Evolutionary conservation across 345 rosid genomes (phyloP).

Genomic region (Citrus hindsii): DNA sequence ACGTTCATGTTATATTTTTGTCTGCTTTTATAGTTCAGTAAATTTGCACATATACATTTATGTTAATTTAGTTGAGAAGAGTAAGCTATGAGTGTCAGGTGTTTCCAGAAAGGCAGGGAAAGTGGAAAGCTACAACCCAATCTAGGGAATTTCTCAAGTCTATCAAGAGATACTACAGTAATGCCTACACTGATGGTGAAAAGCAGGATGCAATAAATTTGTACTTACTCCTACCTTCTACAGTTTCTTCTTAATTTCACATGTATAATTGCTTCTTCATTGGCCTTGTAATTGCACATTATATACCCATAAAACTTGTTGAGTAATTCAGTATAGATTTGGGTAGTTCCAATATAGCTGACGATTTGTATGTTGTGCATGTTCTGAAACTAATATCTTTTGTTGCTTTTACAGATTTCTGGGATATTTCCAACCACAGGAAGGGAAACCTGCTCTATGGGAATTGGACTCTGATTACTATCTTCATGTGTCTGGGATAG

Average conservation of each 20-base stretch:
- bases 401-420: slow-evolving; percentile 55
- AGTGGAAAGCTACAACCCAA: slow-evolving; percentile 98
- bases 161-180: slow-evolving; percentile 93
- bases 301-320: neutral
- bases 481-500: slow-evolving; percentile 89
- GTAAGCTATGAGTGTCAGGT: slow-evolving; percentile 51
- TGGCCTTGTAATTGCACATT: neutral
- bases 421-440: slow-evolving; percentile 94
- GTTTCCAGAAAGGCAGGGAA: slow-evolving; percentile 96
- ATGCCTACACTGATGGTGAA: slow-evolving; percentile 95
- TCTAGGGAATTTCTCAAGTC: slow-evolving; percentile 95
- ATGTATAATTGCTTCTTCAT: slow-evolving; percentile 1
- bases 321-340: neutral
- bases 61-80: slow-evolving; percentile 1
- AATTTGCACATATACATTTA: neutral
- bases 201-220: slow-evolving; percentile 99
- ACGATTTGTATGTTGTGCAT: neutral
- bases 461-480: slow-evolving; percentile 97
- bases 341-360: neutral
- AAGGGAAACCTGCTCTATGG: slow-evolving; percentile 98
- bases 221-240: slow-evolving; percentile 36
- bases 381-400: neutral
- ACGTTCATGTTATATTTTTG: neutral
- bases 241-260: neutral
- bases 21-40: neutral